phyloP scores from a whole-genome alignment of 108 stramenopile genomes.

The Cylindrotheca closterium region DNA sequence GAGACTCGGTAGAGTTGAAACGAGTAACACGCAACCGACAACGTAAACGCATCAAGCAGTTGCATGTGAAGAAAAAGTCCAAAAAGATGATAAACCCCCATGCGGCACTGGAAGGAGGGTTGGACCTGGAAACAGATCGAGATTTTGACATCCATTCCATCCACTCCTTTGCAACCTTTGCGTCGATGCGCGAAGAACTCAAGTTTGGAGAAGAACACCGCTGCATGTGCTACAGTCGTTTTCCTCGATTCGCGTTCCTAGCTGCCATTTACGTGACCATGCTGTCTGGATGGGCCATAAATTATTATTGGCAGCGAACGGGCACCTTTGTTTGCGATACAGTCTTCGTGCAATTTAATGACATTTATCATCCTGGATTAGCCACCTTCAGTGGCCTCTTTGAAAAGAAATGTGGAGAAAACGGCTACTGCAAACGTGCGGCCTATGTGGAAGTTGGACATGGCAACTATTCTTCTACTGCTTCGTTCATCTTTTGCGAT shows the following conservation, averaged over 20 bases:
- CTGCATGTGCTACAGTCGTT: no score
- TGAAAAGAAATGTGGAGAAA: background rate
- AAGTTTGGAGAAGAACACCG: no score
- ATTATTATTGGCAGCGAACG: background rate
- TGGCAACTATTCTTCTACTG: background rate
- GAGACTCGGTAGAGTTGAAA: background rate
- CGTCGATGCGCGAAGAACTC: background rate
- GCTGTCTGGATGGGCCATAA: background rate
- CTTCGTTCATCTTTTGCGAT: background rate
- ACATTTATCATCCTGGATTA: background rate
- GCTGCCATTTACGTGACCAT: background rate
- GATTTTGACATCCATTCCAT: no score
- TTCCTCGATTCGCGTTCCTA: background rate
- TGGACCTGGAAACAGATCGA: no score
- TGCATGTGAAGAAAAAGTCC: background rate
- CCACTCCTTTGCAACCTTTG: background rate
- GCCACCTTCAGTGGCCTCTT: background rate
- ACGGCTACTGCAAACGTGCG: background rate
- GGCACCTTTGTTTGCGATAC: background rate
- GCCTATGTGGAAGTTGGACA: background rate
- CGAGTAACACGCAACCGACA: no score
- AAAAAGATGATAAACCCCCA: no score
- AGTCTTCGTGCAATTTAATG: background rate
- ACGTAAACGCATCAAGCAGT: no score
- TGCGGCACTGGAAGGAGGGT: no score